Evolutionary conservation across 1,284 basidiomycete species (phyloP), one percentile per base, ranked within the genome.

Genomic region (Sanguinoderma infundibulare): DNA sequence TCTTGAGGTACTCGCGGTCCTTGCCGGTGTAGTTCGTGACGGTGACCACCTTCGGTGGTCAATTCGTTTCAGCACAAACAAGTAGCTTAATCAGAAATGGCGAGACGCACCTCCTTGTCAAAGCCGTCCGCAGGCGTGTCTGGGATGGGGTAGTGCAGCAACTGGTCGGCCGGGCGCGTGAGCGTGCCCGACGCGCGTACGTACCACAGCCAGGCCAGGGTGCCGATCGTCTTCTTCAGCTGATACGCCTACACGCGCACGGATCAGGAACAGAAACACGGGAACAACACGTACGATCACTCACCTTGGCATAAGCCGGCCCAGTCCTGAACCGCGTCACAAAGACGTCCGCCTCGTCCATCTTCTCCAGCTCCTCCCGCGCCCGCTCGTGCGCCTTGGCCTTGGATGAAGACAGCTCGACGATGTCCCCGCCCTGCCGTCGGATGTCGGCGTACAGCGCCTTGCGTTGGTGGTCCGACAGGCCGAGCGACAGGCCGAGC

Each of bases 11-110:
- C 55, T 95, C 91, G 5, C 95, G 83, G 2, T 90, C 83, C 53
- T 89, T 86, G 2, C 94, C 94, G 0, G 91, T 92, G 72, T 96
- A 96, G 73, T 95, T 96, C 0, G 94, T 94, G 1, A 96, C 81
- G 0, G 95, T 94, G 61, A 96, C 88, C 62, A 85, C 79, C 87
- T 94, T 24, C 15, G 30, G 34, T 1, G 3, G n/a, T 1, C 3
- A 3, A 5, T 38, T 1, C 42, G 32, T 24, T 3, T 12, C n/a
- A 38, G 32, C 20, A 14, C 2, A n/a, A 6, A 1, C 2, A 17
- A 2, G 9, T n/a, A n/a, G n/a, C n/a, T n/a, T n/a, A n/a, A n/a
- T n/a, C n/a, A n/a, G n/a, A n/a, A n/a, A n/a, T n/a, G n/a, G n/a
- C n/a, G n/a, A n/a, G n/a, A n/a, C 79, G 52, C 53, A 82, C 81